A percentile compares a stretch with the other conserved stretches of the same genome.
These are phyloP conservation scores for Tritrichomonas foetus DNA, from an alignment of 208 protist genomes.

Conservation along the genomic window DNA sequence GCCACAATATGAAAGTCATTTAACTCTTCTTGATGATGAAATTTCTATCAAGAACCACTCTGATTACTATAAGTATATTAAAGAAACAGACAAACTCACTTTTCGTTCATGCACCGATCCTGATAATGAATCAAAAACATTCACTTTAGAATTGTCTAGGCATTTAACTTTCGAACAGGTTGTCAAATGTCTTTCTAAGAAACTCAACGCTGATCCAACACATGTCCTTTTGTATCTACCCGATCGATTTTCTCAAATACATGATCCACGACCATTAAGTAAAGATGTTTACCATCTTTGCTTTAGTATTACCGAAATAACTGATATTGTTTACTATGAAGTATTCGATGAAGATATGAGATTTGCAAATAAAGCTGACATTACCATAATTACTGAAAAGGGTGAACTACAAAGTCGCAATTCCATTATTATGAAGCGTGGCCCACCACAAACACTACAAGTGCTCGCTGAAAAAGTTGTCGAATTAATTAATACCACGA, in stretches of 20 bases:
- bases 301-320: neutral
- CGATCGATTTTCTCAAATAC: neutral
- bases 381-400: neutral
- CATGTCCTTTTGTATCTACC: neutral
- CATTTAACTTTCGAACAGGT: neutral
- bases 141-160: neutral
- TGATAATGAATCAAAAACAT: neutral
- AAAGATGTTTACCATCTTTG: neutral
- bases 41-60: neutral
- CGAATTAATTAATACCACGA: too few species aligned
- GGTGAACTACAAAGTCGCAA: neutral
- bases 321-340: neutral
- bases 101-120: neutral
- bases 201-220: neutral
- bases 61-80: neutral
- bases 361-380: neutral
- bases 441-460: too few species aligned
- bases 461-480: too few species aligned
- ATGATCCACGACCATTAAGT: neutral
- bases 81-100: neutral
- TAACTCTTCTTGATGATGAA: neutral
- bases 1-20: neutral
- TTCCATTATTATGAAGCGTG: neutral
- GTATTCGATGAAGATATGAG: neutral
- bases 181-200: neutral